Percentiles rank a stretch among this genome's conserved stretches.
phyloP scores from a whole-genome alignment of 139 green algal genomes.

The Chlorella sp. region DNA sequence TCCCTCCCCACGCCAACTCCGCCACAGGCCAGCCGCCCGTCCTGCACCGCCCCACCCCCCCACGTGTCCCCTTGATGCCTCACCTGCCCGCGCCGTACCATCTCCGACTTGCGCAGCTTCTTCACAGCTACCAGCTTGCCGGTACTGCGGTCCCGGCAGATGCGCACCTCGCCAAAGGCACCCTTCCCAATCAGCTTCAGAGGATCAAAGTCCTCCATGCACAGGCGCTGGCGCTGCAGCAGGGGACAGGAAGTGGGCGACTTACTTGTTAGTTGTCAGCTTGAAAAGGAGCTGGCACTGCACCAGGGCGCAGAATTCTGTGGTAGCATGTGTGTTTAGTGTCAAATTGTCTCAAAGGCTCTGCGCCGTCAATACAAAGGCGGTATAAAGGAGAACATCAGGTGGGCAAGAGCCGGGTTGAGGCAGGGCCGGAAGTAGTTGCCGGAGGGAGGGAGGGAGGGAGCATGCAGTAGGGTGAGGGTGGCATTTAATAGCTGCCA shows the following conservation, averaged over 20 bases:
- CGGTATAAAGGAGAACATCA: no score
- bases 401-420: no score
- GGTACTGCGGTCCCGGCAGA: constrained; percentile 83
- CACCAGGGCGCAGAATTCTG: no score
- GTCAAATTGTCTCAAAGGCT: no score
- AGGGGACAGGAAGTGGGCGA: constrained; percentile 72
- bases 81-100: constrained; percentile 93
- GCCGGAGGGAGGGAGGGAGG: no score
- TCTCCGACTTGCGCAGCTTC: constrained; percentile 97
- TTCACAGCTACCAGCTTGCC: constrained; percentile 97
- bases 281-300: constrained; percentile 64
- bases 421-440: no score
- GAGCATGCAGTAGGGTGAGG: no score
- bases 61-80: neutral
- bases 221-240: constrained; percentile 81
- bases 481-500: no score
- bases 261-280: no score
- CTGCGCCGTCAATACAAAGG: no score
- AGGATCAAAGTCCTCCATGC: constrained; percentile 92
- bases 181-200: constrained; percentile 96
- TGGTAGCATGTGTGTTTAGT: no score
- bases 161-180: constrained; percentile 95
- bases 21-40: neutral
- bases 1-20: no score
- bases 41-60: neutral